phyloP scores from a whole-genome alignment of 1,139 yeast genomes.

The Lodderomyces elongisporus region DNA sequence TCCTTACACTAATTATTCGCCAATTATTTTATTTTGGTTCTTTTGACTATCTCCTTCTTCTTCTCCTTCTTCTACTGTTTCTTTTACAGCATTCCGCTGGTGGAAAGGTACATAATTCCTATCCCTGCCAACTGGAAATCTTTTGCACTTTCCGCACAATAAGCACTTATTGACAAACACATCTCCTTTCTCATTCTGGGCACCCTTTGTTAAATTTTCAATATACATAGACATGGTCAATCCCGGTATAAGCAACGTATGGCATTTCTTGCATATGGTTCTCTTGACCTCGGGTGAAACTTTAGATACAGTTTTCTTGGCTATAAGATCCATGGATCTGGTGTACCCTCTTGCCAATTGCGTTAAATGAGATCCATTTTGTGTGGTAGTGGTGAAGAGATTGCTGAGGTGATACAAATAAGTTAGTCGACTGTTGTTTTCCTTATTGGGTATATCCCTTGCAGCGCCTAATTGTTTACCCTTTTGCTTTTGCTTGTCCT shows the following conservation, averaged over 20 bases:
- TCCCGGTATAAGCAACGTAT: constrained; percentile 45
- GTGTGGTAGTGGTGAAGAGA: constrained; percentile 15
- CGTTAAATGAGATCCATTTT: constrained; percentile 12
- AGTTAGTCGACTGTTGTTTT: constrained; percentile 55
- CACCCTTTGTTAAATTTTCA: constrained; percentile 25
- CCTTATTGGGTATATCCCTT: constrained; percentile 43
- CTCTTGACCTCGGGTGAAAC: constrained; percentile 60
- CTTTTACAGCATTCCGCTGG: constrained; percentile 14
- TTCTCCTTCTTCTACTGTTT: too few relatives aligned
- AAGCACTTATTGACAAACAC: constrained; percentile 27
- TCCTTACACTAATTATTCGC: too few relatives aligned
- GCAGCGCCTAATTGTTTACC: background rate
- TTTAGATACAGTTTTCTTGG: constrained; percentile 60
- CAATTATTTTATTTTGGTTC: too few relatives aligned
- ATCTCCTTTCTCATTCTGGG: constrained; percentile 25
- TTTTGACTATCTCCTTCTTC: too few relatives aligned
- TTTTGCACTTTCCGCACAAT: constrained; percentile 20
- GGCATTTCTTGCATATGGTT: constrained; percentile 56
- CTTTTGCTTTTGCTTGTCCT: constrained; percentile 4
- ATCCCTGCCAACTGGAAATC: constrained; percentile 34
- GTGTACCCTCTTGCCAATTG: constrained; percentile 47
- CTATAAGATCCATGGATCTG: constrained; percentile 44
- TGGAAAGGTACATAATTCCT: constrained; percentile 25
- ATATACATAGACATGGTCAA: constrained; percentile 28
- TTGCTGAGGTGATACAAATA: constrained; percentile 51